Percentiles rank a stretch among this genome's conserved stretches.
Conservation (phyloP, 257 asterid species). For the Ocimum tenuiflorum region DNA sequence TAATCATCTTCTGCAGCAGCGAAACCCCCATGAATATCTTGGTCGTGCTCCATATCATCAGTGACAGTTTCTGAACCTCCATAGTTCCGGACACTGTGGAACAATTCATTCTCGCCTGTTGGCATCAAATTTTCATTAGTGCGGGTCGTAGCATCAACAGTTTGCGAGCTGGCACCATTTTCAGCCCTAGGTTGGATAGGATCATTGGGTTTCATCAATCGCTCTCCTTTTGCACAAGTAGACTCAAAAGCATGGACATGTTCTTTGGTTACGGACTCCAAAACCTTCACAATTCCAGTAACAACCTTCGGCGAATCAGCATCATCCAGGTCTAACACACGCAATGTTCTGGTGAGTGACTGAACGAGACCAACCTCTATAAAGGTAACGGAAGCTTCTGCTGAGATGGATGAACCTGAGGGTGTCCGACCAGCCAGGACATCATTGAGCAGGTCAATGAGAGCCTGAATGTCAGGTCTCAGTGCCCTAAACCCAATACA, state of each 20-base stretch:
- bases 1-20: constrained; percentile 73
- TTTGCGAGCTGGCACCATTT: constrained; percentile 34
- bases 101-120: constrained; percentile 41
- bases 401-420: constrained; percentile 75
- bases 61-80: constrained; percentile 81
- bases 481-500: constrained; percentile 57
- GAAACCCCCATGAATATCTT: constrained; percentile 75
- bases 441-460: constrained; percentile 71
- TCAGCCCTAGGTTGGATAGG: constrained; percentile 40
- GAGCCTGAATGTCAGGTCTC: constrained; percentile 53
- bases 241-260: constrained; percentile 76
- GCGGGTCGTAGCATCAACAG: constrained; percentile 42
- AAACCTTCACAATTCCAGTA: constrained; percentile 69
- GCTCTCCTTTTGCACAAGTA: constrained; percentile 50
- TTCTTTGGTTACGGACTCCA: constrained; percentile 87
- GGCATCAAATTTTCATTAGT: constrained; percentile 44
- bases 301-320: constrained; percentile 72
- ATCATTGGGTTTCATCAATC: constrained; percentile 43
- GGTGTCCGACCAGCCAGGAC: constrained; percentile 80
- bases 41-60: constrained; percentile 97
- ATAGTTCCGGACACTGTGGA: constrained; percentile 43
- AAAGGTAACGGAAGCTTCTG: constrained; percentile 86
- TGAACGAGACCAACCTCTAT: constrained; percentile 78
- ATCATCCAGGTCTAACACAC: constrained; percentile 74
- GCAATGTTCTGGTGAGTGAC: constrained; percentile 64